Evolutionary conservation across 768 basidiomycete species (phyloP), one percentile per base, ranked within the genome.

Genomic region (Mycena sanguinolenta): DNA sequence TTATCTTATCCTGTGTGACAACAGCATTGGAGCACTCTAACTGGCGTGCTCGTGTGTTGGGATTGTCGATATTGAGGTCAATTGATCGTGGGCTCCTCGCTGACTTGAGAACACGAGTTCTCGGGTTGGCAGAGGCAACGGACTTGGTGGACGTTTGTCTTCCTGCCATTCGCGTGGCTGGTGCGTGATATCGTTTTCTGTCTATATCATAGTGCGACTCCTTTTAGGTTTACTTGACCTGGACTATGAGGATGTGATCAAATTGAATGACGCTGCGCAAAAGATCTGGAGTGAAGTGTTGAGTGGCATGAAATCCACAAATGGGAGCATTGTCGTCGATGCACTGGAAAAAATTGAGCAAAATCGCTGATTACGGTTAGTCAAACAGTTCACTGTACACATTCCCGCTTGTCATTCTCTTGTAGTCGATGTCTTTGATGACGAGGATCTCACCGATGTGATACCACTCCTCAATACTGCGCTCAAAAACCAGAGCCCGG

Each of bases 331-430:
- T 17, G 39, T 23, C n/a, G n/a, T n/a, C n/a, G n/a, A n/a, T 10
- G 30, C 46, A 32, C n/a, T 49, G n/a, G 8, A 44, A 61, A 39
- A 61, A 49, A n/a, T 49, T 61, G 46, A 19, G n/a, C 59, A 46
- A 61, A 49, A 28, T 61, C 21, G 42, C 42, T 27, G 10, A 9
- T n/a, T 50, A 13, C n/a, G n/a, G n/a, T n/a, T n/a, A n/a, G n/a
- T n/a, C n/a, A n/a, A n/a, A n/a, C n/a, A n/a, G n/a, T n/a, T n/a
- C n/a, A n/a, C n/a, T n/a, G n/a, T n/a, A n/a, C n/a, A n/a, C n/a
- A n/a, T n/a, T n/a, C n/a, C n/a, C n/a, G n/a, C n/a, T n/a, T n/a
- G n/a, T n/a, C n/a, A n/a, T n/a, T n/a, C n/a, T n/a, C n/a, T n/a
- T n/a, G 38, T 21, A 53, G n/a, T n/a, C n/a, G 25, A 53, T 53